Conservation (phyloP, 2,329 filamentous ascomycete species). For the Cladosporium sp. region DNA sequence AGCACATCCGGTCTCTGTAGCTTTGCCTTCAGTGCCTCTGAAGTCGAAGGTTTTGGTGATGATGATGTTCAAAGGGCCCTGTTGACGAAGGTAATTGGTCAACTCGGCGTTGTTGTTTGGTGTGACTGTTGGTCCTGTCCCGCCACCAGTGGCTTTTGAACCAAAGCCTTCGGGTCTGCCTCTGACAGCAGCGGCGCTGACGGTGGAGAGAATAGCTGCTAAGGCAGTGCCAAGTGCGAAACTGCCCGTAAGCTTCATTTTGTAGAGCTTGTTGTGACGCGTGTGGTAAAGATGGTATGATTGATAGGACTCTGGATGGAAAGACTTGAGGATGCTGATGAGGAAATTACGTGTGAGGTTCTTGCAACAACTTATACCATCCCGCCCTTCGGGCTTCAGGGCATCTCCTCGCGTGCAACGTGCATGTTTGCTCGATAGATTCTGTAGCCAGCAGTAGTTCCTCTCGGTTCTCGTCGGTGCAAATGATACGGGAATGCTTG, state of each 20-base stretch:
- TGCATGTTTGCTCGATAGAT: not conserved
- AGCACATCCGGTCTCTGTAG: slow-evolving; percentile 56
- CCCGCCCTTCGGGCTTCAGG: not conserved
- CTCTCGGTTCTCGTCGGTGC: not conserved
- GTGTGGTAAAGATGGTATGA: not conserved
- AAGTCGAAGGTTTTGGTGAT: slow-evolving; percentile 58
- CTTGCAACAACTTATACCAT: not conserved
- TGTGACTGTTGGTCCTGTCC: slow-evolving; percentile 44
- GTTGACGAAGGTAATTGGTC: slow-evolving; percentile 58
- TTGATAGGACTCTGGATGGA: not conserved
- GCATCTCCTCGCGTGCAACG: not conserved
- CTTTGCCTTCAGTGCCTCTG: slow-evolving; percentile 48
- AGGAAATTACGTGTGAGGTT: not conserved
- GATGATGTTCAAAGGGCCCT: slow-evolving; percentile 57
- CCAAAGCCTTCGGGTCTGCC: slow-evolving; percentile 37
- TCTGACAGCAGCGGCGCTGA: slow-evolving; percentile 36
- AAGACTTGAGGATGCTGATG: not conserved
- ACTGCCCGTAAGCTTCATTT: not conserved
- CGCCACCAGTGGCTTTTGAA: slow-evolving; percentile 57
- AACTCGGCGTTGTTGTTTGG: slow-evolving; percentile 52
- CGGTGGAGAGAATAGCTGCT: not conserved
- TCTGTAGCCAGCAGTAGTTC: not conserved
- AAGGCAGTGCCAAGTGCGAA: not conserved
- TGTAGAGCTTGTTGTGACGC: not conserved
- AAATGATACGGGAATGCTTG: not conserved